Conservation (phyloP, 2,329 filamentous ascomycete genomes). For the Aspergillus oerlinghausenensis region DNA sequence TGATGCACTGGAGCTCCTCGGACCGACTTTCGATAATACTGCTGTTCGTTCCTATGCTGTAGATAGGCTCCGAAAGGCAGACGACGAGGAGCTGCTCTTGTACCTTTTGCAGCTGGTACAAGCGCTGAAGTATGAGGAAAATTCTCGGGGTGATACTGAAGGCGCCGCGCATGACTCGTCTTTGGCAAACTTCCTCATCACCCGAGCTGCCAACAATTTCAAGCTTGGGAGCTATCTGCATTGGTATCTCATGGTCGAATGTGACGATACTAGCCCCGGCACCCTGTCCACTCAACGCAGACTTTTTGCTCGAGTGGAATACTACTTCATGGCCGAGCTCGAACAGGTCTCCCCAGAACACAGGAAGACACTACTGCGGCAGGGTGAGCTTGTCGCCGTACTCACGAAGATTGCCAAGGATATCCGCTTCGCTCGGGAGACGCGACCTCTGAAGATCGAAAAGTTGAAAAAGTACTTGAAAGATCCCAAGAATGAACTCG, state of each 20-base stretch:
- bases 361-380: constrained; percentile 71
- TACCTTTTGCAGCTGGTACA: constrained; percentile 94
- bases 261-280: constrained; percentile 73
- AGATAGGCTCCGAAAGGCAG: constrained; percentile 82
- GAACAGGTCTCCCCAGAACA: constrained; percentile 69
- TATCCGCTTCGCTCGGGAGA: constrained; percentile 73
- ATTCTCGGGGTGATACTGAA: constrained; percentile 57
- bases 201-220: constrained; percentile 81
- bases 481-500: constrained; percentile 85
- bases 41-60: constrained; percentile 91
- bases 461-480: constrained; percentile 77
- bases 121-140: constrained; percentile 88
- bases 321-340: constrained; percentile 89
- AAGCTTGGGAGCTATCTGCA: constrained; percentile 91
- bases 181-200: constrained; percentile 81
- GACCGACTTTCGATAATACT: constrained; percentile 83
- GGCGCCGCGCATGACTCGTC: constrained; percentile 71
- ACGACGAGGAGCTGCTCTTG: constrained; percentile 83
- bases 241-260: constrained; percentile 99
- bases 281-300: constrained; percentile 71
- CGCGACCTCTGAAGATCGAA: constrained; percentile 75
- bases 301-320: constrained; percentile 88
- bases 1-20: constrained; percentile 88
- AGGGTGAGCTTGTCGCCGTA: constrained; percentile 84
- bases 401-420: constrained; percentile 86